These are phyloP conservation scores for Noccaea bulbosa DNA, from an alignment of 345 rosid species.

Conservation along the genomic window DNA sequence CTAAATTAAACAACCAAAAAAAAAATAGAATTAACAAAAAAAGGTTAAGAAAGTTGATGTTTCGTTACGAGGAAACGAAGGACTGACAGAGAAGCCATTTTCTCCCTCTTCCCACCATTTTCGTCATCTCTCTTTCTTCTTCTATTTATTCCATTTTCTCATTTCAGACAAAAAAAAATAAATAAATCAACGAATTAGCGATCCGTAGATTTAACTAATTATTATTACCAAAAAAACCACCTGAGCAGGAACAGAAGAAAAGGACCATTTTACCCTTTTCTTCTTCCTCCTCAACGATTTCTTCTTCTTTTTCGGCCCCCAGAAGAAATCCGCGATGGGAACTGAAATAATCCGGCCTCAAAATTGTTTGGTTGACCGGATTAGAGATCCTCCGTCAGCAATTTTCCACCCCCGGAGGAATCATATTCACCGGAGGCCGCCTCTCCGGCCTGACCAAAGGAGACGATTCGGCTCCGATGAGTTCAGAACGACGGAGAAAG, in stretches of 20 bases:
- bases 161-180: neutral
- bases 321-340: slow-evolving; percentile 53
- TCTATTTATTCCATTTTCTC: slow-evolving; percentile 31
- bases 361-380: slow-evolving; percentile 56
- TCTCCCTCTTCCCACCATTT: slow-evolving; percentile 23
- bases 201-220: slow-evolving; percentile 3
- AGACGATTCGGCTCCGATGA: slow-evolving; percentile 51
- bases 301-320: neutral
- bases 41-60: neutral
- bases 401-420: slow-evolving; percentile 55
- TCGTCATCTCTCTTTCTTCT: slow-evolving; percentile 21
- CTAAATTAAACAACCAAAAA: slow-evolving; percentile 29
- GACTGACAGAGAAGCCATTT: slow-evolving; percentile 30
- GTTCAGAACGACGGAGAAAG: slow-evolving; percentile 35
- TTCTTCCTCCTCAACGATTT: slow-evolving; percentile 25
- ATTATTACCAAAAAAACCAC: neutral
- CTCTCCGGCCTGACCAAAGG: slow-evolving; percentile 45
- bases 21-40: neutral
- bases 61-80: slow-evolving; percentile 37
- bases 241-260: slow-evolving; percentile 43
- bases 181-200: slow-evolving; percentile 5
- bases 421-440: slow-evolving; percentile 51
- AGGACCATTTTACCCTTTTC: slow-evolving; percentile 42
- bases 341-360: slow-evolving; percentile 83
- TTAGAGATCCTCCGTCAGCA: slow-evolving; percentile 53